phyloP scores from a whole-genome alignment of 2,329 filamentous ascomycete species.

The Fusarium bactridioides region DNA sequence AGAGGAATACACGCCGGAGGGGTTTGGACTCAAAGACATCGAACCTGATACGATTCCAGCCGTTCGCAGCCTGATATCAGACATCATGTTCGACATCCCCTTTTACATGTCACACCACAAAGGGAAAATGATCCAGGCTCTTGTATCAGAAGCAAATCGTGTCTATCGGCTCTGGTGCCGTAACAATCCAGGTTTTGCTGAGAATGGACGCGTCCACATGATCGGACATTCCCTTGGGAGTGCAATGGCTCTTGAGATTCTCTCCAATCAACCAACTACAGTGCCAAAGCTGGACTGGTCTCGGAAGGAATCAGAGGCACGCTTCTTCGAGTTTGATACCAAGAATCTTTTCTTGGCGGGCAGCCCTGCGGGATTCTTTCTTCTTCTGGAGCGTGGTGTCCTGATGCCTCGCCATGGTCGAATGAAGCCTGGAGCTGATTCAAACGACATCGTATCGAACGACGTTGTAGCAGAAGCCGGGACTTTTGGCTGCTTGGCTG shows the following conservation, averaged over 20 bases:
- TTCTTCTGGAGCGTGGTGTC: slow-evolving; percentile 77
- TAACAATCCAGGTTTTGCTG: slow-evolving; percentile 87
- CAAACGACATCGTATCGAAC: slow-evolving; percentile 62
- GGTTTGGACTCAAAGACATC: slow-evolving; percentile 80
- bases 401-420: slow-evolving; percentile 80
- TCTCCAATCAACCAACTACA: slow-evolving; percentile 85
- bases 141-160: slow-evolving; percentile 89
- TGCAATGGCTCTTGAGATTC: slow-evolving; percentile 90
- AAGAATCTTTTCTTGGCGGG: slow-evolving; percentile 89
- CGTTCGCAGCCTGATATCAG: slow-evolving; percentile 91
- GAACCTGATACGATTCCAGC: slow-evolving; percentile 90
- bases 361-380: slow-evolving; percentile 90
- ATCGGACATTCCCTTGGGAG: slow-evolving; percentile 94
- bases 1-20: slow-evolving; percentile 63
- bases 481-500: slow-evolving; percentile 86
- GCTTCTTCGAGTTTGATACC: slow-evolving; percentile 89
- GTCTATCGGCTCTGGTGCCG: slow-evolving; percentile 95
- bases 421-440: slow-evolving; percentile 76
- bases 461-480: slow-evolving; percentile 80
- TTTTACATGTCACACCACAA: slow-evolving; percentile 98
- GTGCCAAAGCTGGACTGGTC: slow-evolving; percentile 61
- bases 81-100: slow-evolving; percentile 98
- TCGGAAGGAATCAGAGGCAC: slow-evolving; percentile 53
- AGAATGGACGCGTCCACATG: slow-evolving; percentile 85
- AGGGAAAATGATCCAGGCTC: slow-evolving; percentile 88